Conservation (phyloP, 1,284 basidiomycete genomes). For the Rhodotorula sp. region DNA sequence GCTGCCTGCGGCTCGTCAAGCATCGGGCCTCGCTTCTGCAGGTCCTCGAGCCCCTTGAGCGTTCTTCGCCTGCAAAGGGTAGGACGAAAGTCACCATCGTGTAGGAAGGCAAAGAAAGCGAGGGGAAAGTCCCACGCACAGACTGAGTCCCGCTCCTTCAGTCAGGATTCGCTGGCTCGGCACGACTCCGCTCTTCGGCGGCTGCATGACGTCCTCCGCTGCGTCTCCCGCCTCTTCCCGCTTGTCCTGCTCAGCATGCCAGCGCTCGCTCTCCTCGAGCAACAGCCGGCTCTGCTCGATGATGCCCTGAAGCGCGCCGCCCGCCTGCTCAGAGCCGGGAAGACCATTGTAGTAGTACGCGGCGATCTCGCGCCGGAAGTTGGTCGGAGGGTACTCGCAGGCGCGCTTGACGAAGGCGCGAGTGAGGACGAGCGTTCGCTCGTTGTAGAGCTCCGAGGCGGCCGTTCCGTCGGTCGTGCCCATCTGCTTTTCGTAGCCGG, state of each 20-base stretch:
- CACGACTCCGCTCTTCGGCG: slow-evolving; percentile 25
- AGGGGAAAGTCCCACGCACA: slow-evolving; percentile 45
- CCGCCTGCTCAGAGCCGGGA: background rate
- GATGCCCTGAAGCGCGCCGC: slow-evolving; percentile 65
- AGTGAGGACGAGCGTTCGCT: slow-evolving; percentile 88
- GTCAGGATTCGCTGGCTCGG: slow-evolving; percentile 54
- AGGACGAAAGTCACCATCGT: too few relatives aligned
- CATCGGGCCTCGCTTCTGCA: slow-evolving; percentile 43
- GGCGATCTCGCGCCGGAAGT: slow-evolving; percentile 68
- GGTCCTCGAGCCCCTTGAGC: slow-evolving; percentile 57
- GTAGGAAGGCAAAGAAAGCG: too few relatives aligned
- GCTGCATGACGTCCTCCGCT: slow-evolving; percentile 57
- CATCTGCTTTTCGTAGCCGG: slow-evolving; percentile 82
- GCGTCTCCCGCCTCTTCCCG: slow-evolving; percentile 60
- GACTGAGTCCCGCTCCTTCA: slow-evolving; percentile 72
- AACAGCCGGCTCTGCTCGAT: slow-evolving; percentile 63
- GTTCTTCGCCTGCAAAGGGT: slow-evolving; percentile 56
- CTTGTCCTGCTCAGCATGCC: slow-evolving; percentile 43
- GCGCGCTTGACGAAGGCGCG: slow-evolving; percentile 82
- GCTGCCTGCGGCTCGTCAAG: background rate
- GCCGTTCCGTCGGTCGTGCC: slow-evolving; percentile 84
- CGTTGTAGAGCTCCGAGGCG: slow-evolving; percentile 71
- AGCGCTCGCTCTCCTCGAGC: slow-evolving; percentile 63
- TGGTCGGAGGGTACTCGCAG: slow-evolving; percentile 69
- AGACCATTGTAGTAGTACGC: slow-evolving; percentile 65